phyloP scores from a whole-genome alignment of 306 rosid genomes.

The Cicer pinnatifidum region DNA sequence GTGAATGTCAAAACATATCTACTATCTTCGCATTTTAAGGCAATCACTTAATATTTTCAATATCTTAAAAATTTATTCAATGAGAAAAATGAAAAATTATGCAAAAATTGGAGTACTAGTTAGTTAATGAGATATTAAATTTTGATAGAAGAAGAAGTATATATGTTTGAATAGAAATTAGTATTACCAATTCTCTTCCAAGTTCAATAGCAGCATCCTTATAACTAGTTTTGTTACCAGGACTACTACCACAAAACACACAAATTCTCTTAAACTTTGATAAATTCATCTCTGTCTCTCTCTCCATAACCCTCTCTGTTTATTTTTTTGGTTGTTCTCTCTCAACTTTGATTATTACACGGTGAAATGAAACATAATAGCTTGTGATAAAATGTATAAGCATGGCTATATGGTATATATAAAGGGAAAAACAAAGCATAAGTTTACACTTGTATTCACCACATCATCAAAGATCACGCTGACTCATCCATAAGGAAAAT shows the following conservation, averaged over 20 bases:
- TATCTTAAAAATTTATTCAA: too few species aligned
- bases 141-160: neutral
- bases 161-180: neutral
- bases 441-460: slow-evolving; percentile 51
- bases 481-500: slow-evolving; percentile 41
- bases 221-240: slow-evolving; percentile 80
- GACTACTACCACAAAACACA: slow-evolving; percentile 96
- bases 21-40: too few species aligned
- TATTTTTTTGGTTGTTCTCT: neutral
- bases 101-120: too few species aligned
- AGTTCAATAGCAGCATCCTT: slow-evolving; percentile 95
- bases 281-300: slow-evolving; percentile 50
- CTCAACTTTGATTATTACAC: neutral
- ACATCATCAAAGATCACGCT: slow-evolving; percentile 46
- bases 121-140: neutral
- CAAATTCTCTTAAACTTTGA: slow-evolving; percentile 93
- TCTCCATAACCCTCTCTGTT: slow-evolving; percentile 52
- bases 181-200: slow-evolving; percentile 78
- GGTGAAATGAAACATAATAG: neutral
- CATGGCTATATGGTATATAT: slow-evolving; percentile 55
- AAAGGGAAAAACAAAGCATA: slow-evolving; percentile 43
- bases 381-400: slow-evolving; percentile 42
- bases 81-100: too few species aligned
- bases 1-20: too few species aligned
- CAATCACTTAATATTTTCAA: too few species aligned